Evolutionary conservation across 306 rosid species (phyloP).

Genomic region (Alnus rubra): DNA sequence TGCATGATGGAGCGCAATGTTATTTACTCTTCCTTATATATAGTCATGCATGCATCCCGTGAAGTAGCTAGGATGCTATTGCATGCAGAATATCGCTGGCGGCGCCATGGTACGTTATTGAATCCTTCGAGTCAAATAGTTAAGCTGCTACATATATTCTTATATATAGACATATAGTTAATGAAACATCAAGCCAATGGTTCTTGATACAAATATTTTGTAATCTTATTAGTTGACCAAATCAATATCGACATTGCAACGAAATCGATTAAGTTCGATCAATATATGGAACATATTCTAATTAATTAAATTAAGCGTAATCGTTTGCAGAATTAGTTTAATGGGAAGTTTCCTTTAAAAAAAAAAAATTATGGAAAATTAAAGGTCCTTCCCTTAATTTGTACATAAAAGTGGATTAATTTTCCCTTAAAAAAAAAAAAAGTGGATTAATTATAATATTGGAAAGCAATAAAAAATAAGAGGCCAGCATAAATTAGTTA

Average conservation of each 20-base stretch:
- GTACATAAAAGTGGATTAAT: not conserved
- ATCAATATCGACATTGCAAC: not conserved
- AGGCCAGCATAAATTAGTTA: not conserved
- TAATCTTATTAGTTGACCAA: not conserved
- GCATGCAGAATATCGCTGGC: no score
- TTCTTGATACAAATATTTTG: not conserved
- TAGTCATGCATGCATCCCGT: no score
- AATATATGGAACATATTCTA: not conserved
- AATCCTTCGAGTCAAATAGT: no score
- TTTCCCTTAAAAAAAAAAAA: no score
- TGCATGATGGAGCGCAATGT: no score
- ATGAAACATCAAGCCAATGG: no score
- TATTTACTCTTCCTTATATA: no score
- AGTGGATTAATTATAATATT: not conserved
- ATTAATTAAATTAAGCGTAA: not conserved
- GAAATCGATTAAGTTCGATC: not conserved
- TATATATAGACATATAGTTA: no score
- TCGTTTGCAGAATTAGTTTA: not conserved
- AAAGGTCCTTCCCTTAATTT: not conserved
- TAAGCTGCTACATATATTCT: no score
- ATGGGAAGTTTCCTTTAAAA: not conserved
- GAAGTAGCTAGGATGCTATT: no score
- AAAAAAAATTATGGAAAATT: no score
- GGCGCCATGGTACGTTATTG: no score
- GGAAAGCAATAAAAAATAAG: not conserved